Conservation (phyloP, 768 basidiomycete genomes). For the Gloeostereum incarnatum region DNA sequence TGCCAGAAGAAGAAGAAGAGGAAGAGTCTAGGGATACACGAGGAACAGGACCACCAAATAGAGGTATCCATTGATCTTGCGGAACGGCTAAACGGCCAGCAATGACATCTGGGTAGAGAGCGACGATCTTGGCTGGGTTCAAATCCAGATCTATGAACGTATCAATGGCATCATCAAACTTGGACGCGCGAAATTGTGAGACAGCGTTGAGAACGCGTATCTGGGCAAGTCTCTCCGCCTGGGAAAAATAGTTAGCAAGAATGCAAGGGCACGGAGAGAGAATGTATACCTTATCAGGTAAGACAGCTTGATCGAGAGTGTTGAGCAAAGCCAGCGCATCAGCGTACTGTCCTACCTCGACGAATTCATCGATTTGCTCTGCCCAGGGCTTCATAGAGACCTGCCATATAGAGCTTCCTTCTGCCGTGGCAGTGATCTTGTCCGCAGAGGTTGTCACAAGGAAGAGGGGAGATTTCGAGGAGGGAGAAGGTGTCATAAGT, state of each 20-base stretch:
- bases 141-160: conserved; percentile 81
- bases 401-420: conserved; percentile 77
- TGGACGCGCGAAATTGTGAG: conserved; percentile 56
- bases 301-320: conserved; percentile 44
- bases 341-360: conserved; percentile 53
- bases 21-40: conserved; percentile 11
- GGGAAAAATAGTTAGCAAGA: conserved; percentile 5
- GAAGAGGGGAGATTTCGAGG: conserved; percentile 46
- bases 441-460: conserved; percentile 71
- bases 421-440: conserved; percentile 46
- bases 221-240: conserved; percentile 47
- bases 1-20: conserved; percentile 15
- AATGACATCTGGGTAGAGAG: conserved; percentile 76
- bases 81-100: conserved; percentile 71
- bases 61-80: conserved; percentile 62
- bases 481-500: conserved; percentile 49
- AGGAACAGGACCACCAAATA: conserved; percentile 70
- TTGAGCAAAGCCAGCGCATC: conserved; percentile 80
- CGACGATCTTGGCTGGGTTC: conserved; percentile 90
- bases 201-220: conserved; percentile 75
- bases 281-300: conserved; percentile 55
- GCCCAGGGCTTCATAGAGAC: conserved; percentile 66
- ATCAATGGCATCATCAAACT: conserved; percentile 76
- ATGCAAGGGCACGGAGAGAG: neutral
- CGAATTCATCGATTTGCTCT: conserved; percentile 79